Conservation (phyloP, 2,329 filamentous ascomycete species). For the Monosporascus sp. region DNA sequence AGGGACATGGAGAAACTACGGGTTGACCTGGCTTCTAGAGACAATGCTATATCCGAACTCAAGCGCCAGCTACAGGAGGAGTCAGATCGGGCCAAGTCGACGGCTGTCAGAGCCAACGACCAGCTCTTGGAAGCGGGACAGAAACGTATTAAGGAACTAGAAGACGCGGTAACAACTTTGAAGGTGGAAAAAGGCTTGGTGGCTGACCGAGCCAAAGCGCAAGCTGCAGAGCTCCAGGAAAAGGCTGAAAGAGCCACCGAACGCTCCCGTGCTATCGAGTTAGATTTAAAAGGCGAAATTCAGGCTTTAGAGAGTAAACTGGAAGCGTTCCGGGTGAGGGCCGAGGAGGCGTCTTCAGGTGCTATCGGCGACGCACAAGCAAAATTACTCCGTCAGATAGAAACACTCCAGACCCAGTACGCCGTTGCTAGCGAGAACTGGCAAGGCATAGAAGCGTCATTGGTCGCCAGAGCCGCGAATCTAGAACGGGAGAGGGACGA, state of each 20-base stretch:
- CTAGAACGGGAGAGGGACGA: slow-evolving; percentile 93
- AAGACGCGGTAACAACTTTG: slow-evolving; percentile 57
- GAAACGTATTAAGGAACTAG: slow-evolving; percentile 43
- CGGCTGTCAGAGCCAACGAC: slow-evolving; percentile 60
- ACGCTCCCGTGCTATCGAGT: slow-evolving; percentile 60
- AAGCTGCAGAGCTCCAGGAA: slow-evolving; percentile 68
- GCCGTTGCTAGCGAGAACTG: slow-evolving; percentile 92
- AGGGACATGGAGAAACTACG: slow-evolving; percentile 52
- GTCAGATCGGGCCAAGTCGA: slow-evolving; percentile 59
- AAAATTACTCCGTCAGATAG: slow-evolving; percentile 87
- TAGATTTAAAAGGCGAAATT: slow-evolving; percentile 75
- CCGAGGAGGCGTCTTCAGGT: slow-evolving; percentile 85
- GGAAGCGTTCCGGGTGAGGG: slow-evolving; percentile 76
- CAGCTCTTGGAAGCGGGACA: slow-evolving; percentile 65
- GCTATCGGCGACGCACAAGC: slow-evolving; percentile 77
- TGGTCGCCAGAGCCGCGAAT: slow-evolving; percentile 69
- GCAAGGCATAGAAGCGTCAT: slow-evolving; percentile 88
- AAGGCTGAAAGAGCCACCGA: slow-evolving; percentile 70
- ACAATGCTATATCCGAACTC: slow-evolving; percentile 61
- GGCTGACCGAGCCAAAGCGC: slow-evolving; percentile 59
- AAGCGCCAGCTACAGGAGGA: slow-evolving; percentile 65
- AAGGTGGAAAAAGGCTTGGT: slow-evolving; percentile 74
- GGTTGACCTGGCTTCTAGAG: slow-evolving; percentile 58
- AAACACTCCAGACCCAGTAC: slow-evolving; percentile 93
- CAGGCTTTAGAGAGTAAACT: slow-evolving; percentile 81